Conservation (phyloP, 768 basidiomycete species). For the Dendrothele bispora region DNA sequence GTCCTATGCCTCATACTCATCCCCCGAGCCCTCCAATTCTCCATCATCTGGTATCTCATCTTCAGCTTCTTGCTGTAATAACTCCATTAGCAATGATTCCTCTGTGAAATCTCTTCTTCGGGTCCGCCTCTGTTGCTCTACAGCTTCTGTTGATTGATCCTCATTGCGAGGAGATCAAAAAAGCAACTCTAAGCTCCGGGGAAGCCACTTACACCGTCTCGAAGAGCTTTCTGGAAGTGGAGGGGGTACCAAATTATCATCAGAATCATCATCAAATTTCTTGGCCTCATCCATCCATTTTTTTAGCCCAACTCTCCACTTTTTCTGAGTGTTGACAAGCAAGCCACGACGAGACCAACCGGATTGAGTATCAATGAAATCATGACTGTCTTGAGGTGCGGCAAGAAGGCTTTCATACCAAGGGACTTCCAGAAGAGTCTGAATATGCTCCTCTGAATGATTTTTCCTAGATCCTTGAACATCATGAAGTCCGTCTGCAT, state of each 20-base stretch:
- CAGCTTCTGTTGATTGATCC: not conserved
- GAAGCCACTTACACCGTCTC: not conserved
- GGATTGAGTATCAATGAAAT: no score
- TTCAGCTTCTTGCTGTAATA: not conserved
- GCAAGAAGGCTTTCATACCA: not conserved
- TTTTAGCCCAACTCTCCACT: not conserved
- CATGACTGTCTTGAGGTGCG: not conserved
- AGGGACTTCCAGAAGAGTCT: not conserved
- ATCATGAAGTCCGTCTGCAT: not conserved
- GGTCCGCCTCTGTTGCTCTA: not conserved
- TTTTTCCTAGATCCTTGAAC: not conserved
- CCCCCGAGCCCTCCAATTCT: not conserved
- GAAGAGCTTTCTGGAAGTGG: not conserved
- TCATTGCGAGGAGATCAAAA: no score
- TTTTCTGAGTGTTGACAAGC: not conserved
- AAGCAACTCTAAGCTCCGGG: not conserved
- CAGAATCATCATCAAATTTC: not conserved
- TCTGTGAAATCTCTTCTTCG: not conserved
- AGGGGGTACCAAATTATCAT: not conserved
- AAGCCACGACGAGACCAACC: no score
- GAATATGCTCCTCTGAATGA: not conserved
- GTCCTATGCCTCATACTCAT: not conserved
- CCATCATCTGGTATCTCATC: not conserved
- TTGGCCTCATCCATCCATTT: not conserved
- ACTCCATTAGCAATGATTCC: not conserved